Percentiles rank a stretch among this genome's conserved stretches.
Evolutionary conservation across 495 filamentous ascomycete species (phyloP).

Genomic region (Podospora australis): DNA sequence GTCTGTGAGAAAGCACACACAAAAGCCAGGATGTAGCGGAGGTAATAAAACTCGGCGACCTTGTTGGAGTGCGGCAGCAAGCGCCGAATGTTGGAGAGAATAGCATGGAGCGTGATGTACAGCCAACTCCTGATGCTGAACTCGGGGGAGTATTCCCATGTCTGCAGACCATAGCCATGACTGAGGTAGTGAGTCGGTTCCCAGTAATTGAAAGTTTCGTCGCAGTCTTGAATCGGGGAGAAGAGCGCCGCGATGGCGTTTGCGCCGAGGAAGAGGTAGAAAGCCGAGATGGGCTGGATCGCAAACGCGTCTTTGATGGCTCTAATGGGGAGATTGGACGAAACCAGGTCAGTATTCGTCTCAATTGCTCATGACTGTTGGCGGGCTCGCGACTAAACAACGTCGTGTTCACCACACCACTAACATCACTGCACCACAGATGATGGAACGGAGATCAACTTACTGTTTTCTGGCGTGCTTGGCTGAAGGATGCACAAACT

Average conservation of each 20-base stretch:
- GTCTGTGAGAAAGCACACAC: conserved; percentile 76
- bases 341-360: conserved; percentile 14
- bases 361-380: neutral
- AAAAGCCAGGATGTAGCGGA: conserved; percentile 67
- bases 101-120: conserved; percentile 80
- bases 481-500: conserved; percentile 38
- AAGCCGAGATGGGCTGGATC: conserved; percentile 64
- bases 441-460: conserved; percentile 6
- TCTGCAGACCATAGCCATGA: conserved; percentile 90
- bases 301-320: conserved; percentile 53
- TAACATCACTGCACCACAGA: neutral
- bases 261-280: conserved; percentile 68
- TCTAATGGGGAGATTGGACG: conserved; percentile 23
- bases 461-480: conserved; percentile 44
- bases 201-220: conserved; percentile 99
- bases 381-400: neutral
- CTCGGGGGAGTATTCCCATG: conserved; percentile 97
- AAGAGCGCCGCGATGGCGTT: conserved; percentile 73
- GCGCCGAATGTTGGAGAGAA: conserved; percentile 57
- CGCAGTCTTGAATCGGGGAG: conserved; percentile 94
- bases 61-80: conserved; percentile 54
- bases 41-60: conserved; percentile 75
- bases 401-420: neutral
- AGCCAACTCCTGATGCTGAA: conserved; percentile 96
- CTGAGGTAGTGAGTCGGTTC: conserved; percentile 92